These are phyloP conservation scores for Endoconidiophora polonica DNA, from an alignment of 2,329 filamentous ascomycete species.

Conservation along the genomic window DNA sequence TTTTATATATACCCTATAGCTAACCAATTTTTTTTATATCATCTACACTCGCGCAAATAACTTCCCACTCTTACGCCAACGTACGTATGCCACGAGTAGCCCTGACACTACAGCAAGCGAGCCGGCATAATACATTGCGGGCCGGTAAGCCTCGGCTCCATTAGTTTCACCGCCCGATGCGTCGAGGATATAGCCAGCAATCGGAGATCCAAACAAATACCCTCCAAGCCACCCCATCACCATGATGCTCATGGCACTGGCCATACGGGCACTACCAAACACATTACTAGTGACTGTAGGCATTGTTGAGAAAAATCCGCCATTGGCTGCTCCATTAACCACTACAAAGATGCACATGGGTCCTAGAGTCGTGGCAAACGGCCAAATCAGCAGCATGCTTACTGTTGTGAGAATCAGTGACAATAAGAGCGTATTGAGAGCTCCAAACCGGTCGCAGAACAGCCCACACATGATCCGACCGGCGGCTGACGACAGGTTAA, in stretches of 20 bases:
- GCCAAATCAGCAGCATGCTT: constrained; percentile 46
- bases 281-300: constrained; percentile 44
- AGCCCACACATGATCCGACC: constrained; percentile 39
- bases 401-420: constrained; percentile 35
- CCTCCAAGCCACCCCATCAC: constrained; percentile 43
- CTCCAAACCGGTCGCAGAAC: constrained; percentile 35
- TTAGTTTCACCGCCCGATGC: constrained; percentile 34
- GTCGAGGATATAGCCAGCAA: constrained; percentile 41
- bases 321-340: constrained; percentile 43
- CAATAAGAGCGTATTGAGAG: constrained; percentile 36
- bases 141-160: constrained; percentile 36
- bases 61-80: constrained; percentile 26
- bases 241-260: constrained; percentile 44
- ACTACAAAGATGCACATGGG: constrained; percentile 40
- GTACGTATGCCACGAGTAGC: constrained; percentile 25
- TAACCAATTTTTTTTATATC: too few relatives aligned
- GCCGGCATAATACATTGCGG: constrained; percentile 46
- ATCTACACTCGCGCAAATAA: constrained; percentile 22
- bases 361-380: constrained; percentile 35
- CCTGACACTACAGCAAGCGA: constrained; percentile 31
- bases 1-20: too few relatives aligned
- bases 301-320: constrained; percentile 47
- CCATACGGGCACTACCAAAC: constrained; percentile 37
- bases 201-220: constrained; percentile 43
- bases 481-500: constrained; percentile 42